Evolutionary conservation across 75 land plant species (phyloP), one percentile per base, ranked within the genome.

Genomic region (Larix kaempferi): DNA sequence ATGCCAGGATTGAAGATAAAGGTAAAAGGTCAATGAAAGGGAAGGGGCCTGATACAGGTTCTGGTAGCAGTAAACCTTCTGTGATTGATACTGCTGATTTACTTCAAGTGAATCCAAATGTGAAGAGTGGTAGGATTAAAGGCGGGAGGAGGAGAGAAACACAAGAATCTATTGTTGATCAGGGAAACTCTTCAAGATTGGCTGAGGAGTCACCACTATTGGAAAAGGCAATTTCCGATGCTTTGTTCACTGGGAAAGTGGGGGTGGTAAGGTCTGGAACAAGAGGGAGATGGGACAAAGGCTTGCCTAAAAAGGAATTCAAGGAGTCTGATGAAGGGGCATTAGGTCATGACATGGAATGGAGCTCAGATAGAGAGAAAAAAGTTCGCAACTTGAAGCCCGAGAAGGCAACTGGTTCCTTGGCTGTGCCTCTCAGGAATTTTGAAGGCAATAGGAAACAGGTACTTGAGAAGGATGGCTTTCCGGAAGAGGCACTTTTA

Each of bases 251-350:
- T 39, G 23, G 11, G 25, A 69, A 69, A 69, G 35, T 69, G 52
- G 72, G 21, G 2, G 1, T 39, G 7, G 10, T n/a, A 19, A 69
- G 39, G 72, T 69, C 49, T 35, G 52, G 72, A 69, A 37, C 72
- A 19, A 69, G 39, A 52, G 72, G 72, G 11, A 69, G 72, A 39
- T 69, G 72, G 72, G 72, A 69, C 49, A 69, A 69, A 39, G 72
- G 72, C 72, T 37, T n/a, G 17, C 49, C n/a, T 35, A 69, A 44
- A 69, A 69, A 21, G 49, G 72, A 69, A 37, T 19, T 44, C 21
- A 69, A 21, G 10, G 52, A 41, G 44, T 22, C 11, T 19, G 72
- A 69, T 69, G 72, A 69, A 69, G 72, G 49, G 72, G 11, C 52
- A 39, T 35, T 44, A 11, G 39, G 52, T 21, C 52, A n/a, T 69